phyloP scores from a whole-genome alignment of 345 rosid species.

The Conringia planisiliqua region DNA sequence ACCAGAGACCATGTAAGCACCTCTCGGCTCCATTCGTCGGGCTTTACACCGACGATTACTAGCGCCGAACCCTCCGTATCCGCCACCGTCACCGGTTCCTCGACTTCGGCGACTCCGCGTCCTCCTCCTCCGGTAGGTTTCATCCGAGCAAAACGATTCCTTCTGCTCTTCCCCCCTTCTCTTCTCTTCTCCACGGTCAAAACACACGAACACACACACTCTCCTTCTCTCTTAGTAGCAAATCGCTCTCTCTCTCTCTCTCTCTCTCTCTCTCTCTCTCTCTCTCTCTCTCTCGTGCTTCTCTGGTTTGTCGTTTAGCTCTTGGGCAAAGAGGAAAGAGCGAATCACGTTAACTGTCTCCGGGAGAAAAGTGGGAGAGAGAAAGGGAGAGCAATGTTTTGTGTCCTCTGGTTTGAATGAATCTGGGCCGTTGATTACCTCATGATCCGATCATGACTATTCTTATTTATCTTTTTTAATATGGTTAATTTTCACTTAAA shows the following conservation, averaged over 20 bases:
- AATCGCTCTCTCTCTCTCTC: background rate
- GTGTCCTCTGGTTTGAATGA: constrained; percentile 34
- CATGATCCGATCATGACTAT: constrained; percentile 4
- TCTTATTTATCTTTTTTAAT: background rate
- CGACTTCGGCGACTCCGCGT: constrained; percentile 21
- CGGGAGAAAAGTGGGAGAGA: constrained; percentile 37
- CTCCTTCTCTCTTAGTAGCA: background rate
- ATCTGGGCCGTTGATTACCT: constrained; percentile 29
- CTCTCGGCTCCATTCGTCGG: constrained; percentile 67
- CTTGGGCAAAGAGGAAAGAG: constrained; percentile 32
- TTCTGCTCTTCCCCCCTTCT: background rate
- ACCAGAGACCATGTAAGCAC: constrained; percentile 87
- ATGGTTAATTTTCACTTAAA: background rate
- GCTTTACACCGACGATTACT: constrained; percentile 75
- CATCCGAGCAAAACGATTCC: constrained; percentile 33
- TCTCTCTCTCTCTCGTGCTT: background rate
- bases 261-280: constrained; percentile 8
- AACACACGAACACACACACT: background rate
- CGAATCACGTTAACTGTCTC: constrained; percentile 42
- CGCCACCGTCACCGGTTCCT: background rate
- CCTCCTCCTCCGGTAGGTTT: constrained; percentile 34
- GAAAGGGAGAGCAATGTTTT: constrained; percentile 26
- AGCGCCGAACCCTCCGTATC: constrained; percentile 30
- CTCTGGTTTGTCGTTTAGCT: constrained; percentile 26
- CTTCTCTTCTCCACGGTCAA: background rate